Percentiles rank a stretch among this genome's conserved stretches.
These are phyloP conservation scores for Botrytis deweyae DNA, from an alignment of 2,329 filamentous ascomycete species.

Conservation along the genomic window DNA sequence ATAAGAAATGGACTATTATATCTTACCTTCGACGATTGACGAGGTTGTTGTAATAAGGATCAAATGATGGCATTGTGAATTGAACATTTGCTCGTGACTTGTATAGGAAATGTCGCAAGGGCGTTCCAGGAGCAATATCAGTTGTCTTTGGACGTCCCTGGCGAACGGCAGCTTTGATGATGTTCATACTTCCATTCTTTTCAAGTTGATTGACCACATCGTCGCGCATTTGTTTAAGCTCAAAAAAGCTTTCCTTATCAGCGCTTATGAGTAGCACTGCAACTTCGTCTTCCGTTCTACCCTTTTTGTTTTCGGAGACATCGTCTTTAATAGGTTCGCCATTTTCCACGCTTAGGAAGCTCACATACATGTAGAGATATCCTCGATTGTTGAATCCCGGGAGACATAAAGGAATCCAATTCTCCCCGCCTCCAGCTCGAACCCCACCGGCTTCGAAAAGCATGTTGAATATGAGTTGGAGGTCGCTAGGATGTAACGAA, in stretches of 20 bases:
- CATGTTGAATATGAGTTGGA: constrained; percentile 99
- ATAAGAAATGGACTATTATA: constrained; percentile 23
- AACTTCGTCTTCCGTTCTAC: constrained; percentile 72
- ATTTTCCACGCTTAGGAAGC: constrained; percentile 71
- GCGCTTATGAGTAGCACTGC: constrained; percentile 90
- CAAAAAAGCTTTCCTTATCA: constrained; percentile 91
- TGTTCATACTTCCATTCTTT: constrained; percentile 70
- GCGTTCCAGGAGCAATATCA: constrained; percentile 76
- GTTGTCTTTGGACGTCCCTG: constrained; percentile 69
- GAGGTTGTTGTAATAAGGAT: constrained; percentile 62
- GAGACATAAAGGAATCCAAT: constrained; percentile 94
- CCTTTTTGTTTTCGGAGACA: constrained; percentile 45
- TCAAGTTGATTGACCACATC: constrained; percentile 66
- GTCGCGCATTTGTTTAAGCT: constrained; percentile 72
- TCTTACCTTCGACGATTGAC: constrained; percentile 61
- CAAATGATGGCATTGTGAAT: constrained; percentile 84
- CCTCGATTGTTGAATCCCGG: constrained; percentile 97
- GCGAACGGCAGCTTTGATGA: constrained; percentile 70
- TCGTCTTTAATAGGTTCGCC: constrained; percentile 62
- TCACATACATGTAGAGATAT: constrained; percentile 99
- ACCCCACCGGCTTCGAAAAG: constrained; percentile 92
- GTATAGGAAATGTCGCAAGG: constrained; percentile 89
- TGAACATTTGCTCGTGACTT: constrained; percentile 94
- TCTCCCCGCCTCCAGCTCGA: constrained; percentile 89
- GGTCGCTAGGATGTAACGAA: constrained; percentile 89